These are phyloP conservation scores for Aphanomyces stellatus DNA, from an alignment of 352 stramenopile genomes.

Conservation along the genomic window DNA sequence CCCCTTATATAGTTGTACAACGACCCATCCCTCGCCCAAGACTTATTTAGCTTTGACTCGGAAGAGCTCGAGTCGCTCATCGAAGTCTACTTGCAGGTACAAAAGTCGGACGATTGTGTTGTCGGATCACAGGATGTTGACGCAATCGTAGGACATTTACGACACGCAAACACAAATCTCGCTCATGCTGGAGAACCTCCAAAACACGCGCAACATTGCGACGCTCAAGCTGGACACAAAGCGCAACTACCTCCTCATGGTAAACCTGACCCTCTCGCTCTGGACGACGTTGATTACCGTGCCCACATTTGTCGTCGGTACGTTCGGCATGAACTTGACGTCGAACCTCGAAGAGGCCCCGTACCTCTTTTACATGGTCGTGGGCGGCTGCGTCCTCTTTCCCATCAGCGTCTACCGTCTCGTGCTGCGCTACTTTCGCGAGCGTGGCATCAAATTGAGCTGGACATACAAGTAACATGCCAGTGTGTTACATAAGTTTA, in stretches of 20 bases:
- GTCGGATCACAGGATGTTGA: too few relatives aligned
- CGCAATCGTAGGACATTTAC: constrained; percentile 59
- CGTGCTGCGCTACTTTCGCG: constrained; percentile 7
- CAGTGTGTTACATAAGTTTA: too few relatives aligned
- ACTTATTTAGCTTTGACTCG: constrained; percentile 61
- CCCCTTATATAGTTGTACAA: constrained; percentile 37
- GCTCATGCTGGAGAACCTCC: constrained; percentile 66
- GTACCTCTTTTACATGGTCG: constrained; percentile 62
- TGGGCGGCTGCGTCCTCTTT: constrained; percentile 30
- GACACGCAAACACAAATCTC: constrained; percentile 60
- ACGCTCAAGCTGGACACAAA: constrained; percentile 72
- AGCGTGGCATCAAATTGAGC: constrained; percentile 1
- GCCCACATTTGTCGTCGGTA: constrained; percentile 49
- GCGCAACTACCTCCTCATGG: constrained; percentile 68
- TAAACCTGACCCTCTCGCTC: constrained; percentile 66
- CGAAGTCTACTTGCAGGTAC: constrained; percentile 60
- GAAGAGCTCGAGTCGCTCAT: constrained; percentile 66
- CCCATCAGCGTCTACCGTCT: constrained; percentile 27
- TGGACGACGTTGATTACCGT: constrained; percentile 50
- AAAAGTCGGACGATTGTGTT: background rate
- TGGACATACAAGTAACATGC: constrained; percentile 16
- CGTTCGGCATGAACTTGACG: constrained; percentile 70
- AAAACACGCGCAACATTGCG: constrained; percentile 63
- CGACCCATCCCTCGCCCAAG: constrained; percentile 40
- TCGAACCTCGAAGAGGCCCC: constrained; percentile 34